Evolutionary conservation across 1,284 basidiomycete genomes (phyloP), one percentile per base, ranked within the genome.

Genomic region (Tylopilus sp.): DNA sequence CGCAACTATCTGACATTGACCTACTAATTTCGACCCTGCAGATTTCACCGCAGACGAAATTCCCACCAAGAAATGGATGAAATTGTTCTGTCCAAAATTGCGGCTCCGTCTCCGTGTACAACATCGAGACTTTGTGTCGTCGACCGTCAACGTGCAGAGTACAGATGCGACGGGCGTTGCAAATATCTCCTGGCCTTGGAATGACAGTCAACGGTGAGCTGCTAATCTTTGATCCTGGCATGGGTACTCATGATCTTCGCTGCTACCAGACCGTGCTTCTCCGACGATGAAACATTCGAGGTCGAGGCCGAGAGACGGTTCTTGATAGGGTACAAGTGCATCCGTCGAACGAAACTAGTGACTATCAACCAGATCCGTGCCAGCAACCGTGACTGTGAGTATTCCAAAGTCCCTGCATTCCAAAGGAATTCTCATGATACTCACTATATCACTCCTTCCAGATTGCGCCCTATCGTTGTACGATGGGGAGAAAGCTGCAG

Each of bases 11-110:
- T 15, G 3, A 13, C 41, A 18, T 13, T 19, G 41, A 18, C 15
- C 5, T 6, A 44, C 22, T 19, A 22, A 44, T 39, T 13, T 44
- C 41, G 18, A 44, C 41, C 41, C 41, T 8, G 18, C 18, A 76
- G 33, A 36, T 36, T 36, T 36, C 60, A 71, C 69, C 53, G 72
- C 69, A 38, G 57, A 60, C 33, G 74, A 73, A 1, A 33, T 73
- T 1, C 72, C 72, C 0, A 58, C 74, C 22, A 69, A 62, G 26
- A 73, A 53, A 54, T 75, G 73, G 71, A 54, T 76, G 58, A 64
- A n/a, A 24, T 2, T 71, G 15, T n/a, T 75, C 49, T 51, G 52
- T 24, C 73, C 72, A 26, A 75, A 54, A 47, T 63, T 73, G 60
- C 72, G 72, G 2, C 64, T 73, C 41, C 69, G 72, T 18, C 55